Evolutionary conservation across 371 early-diverging fungal genomes (phyloP).

Genomic region (Apophysomyces elegans): DNA sequence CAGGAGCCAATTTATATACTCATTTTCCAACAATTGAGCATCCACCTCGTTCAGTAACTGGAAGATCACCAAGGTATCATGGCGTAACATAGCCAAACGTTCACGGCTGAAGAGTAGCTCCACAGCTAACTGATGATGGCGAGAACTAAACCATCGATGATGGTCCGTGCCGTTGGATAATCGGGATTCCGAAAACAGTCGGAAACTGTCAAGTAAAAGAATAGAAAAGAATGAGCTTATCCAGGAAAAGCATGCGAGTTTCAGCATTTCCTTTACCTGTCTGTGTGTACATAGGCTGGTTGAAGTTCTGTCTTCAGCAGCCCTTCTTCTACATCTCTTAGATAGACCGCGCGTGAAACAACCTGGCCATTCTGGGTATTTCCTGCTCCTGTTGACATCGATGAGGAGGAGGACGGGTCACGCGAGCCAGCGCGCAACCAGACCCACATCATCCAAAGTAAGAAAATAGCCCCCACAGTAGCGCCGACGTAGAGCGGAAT

Average conservation of each 20-base stretch:
- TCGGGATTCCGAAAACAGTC: constrained; percentile 23
- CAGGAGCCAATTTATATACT: constrained; percentile 66
- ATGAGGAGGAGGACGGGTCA: constrained; percentile 17
- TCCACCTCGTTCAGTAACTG: constrained; percentile 61
- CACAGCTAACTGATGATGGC: constrained; percentile 55
- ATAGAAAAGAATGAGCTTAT: neutral
- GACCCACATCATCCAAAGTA: constrained; percentile 27
- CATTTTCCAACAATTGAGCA: constrained; percentile 55
- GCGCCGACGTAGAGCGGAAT: constrained; percentile 28
- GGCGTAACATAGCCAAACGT: constrained; percentile 59
- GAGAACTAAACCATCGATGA: constrained; percentile 40
- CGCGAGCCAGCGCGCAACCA: constrained; percentile 26
- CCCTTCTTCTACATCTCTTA: constrained; percentile 58
- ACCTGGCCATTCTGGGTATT: constrained; percentile 2
- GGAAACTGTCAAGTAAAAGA: constrained; percentile 23
- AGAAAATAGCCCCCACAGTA: constrained; percentile 12
- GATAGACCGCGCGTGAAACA: constrained; percentile 51
- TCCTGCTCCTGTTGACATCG: neutral
- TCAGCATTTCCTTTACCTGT: constrained; percentile 25
- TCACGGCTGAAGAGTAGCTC: constrained; percentile 59
- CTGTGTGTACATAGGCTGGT: constrained; percentile 30
- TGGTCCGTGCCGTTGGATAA: constrained; percentile 12
- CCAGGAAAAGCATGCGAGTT: neutral
- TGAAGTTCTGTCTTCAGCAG: constrained; percentile 26
- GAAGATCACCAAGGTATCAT: constrained; percentile 61